phyloP scores from a whole-genome alignment of 768 basidiomycete species.

The Cantharellus anzutake region DNA sequence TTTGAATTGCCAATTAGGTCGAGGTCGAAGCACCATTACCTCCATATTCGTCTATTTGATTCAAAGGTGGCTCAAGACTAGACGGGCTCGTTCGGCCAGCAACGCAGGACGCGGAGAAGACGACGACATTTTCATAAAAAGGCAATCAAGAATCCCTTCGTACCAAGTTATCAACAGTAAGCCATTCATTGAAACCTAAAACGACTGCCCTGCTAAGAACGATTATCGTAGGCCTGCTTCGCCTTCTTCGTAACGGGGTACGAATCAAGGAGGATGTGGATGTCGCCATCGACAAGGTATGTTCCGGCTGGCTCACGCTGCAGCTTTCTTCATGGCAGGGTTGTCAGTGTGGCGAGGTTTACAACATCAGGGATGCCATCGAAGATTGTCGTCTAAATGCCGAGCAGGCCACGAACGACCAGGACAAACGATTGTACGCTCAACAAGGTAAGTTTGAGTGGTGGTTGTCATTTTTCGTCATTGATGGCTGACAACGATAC shows the following conservation, averaged over 20 bases:
- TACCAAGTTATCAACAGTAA: constrained; percentile 83
- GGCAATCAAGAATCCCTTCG: constrained; percentile 28
- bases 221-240: constrained; percentile 39
- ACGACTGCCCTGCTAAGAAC: constrained; percentile 1
- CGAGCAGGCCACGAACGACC: constrained; percentile 57
- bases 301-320: too few relatives aligned
- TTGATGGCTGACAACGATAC: neutral
- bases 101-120: neutral
- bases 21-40: constrained; percentile 81
- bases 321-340: too few relatives aligned
- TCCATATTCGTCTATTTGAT: constrained; percentile 72
- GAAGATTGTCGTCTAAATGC: constrained; percentile 64
- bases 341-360: constrained; percentile 42
- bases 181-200: constrained; percentile 11
- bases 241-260: constrained; percentile 73
- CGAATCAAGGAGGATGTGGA: constrained; percentile 76
- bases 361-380: constrained; percentile 76
- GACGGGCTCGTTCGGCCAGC: neutral
- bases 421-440: constrained; percentile 41
- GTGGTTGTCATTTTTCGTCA: neutral
- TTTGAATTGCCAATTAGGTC: constrained; percentile 87
- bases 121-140: neutral
- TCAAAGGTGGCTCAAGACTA: constrained; percentile 46
- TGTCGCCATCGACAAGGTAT: constrained; percentile 54
- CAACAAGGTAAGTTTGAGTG: constrained; percentile 39